Evolutionary conservation across 2,329 filamentous ascomycete species (phyloP), one percentile per base, ranked within the genome.

Genomic region (Colletotrichum sp.): DNA sequence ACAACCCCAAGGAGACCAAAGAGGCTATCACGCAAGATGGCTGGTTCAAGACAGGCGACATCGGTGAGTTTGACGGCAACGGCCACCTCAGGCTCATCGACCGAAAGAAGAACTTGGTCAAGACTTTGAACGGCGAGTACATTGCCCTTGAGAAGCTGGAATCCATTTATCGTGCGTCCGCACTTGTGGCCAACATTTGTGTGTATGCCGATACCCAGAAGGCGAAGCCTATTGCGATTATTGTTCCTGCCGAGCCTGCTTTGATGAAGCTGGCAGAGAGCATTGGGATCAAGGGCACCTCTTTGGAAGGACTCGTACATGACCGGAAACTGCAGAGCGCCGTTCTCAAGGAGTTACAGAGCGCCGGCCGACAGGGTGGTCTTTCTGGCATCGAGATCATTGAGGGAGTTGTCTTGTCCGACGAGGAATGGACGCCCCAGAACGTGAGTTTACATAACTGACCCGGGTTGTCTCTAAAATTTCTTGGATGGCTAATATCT

Each of bases 21-120:
- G 92, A 92, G 80, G 87, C 93, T 3, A 90, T 95, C 78, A 92
- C 92, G 1, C 87, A 90, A 3, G 95, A 95, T 79, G 94, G 94
- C 62, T 98, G 95, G 95, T 97, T 97, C 90, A 96, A 93, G 91
- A 96, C 94, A 11, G 95, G 95, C 76, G 95, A 96, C 80, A 95
- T 96, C 81, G 95, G 95, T 80, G 93, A 96, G 84, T 96, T 93
- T 82, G 92, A 95, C 84, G 81, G 87, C 77, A 90, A 92, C 79
- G 95, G 95, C 69, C 93, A 96, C 81, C 87, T 96, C 75, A 91
- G 89, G 80, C 82, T 96, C 83, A 95, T 96, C 81, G 95, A 96
- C 85, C 93, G 95, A 83, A 96, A 96, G 92, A 96, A 96, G 92
- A 96, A 96, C 86, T 86, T 97, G 79, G 93, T 96, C 86, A 96